Evolutionary conservation across 768 basidiomycete species (phyloP).

Genomic region (Mrakia blollopis): DNA sequence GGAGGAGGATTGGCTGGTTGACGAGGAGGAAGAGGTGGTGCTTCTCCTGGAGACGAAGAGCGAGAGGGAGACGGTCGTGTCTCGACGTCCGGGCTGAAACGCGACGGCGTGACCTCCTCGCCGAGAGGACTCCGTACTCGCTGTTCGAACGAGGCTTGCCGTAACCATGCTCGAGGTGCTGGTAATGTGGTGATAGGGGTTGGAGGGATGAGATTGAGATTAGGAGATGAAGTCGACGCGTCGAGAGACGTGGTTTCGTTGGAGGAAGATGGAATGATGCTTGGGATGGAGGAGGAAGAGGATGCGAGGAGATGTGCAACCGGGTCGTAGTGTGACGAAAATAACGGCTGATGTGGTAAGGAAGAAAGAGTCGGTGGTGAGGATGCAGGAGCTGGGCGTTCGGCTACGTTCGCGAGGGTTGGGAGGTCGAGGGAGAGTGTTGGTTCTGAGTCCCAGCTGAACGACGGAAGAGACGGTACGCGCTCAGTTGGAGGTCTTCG

Average conservation of each 20-base stretch:
- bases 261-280: background rate
- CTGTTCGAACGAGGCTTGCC: background rate
- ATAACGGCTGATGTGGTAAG: background rate
- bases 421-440: background rate
- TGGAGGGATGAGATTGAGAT: background rate
- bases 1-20: conserved; percentile 6
- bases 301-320: background rate
- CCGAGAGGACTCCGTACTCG: background rate
- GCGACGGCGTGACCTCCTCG: background rate
- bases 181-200: no score
- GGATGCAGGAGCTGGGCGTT: background rate
- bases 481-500: background rate
- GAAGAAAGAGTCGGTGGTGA: background rate
- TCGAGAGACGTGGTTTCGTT: background rate
- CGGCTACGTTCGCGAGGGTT: background rate
- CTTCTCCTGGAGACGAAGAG: background rate
- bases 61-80: background rate
- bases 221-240: background rate
- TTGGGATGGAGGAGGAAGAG: background rate
- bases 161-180: background rate
- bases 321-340: background rate
- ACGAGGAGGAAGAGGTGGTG: conserved; percentile 3
- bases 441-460: conserved; percentile 7
- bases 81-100: background rate
- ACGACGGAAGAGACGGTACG: background rate